These are phyloP conservation scores for Diaporthe ilicicola DNA, from an alignment of 2,329 filamentous ascomycete species.

Conservation along the genomic window DNA sequence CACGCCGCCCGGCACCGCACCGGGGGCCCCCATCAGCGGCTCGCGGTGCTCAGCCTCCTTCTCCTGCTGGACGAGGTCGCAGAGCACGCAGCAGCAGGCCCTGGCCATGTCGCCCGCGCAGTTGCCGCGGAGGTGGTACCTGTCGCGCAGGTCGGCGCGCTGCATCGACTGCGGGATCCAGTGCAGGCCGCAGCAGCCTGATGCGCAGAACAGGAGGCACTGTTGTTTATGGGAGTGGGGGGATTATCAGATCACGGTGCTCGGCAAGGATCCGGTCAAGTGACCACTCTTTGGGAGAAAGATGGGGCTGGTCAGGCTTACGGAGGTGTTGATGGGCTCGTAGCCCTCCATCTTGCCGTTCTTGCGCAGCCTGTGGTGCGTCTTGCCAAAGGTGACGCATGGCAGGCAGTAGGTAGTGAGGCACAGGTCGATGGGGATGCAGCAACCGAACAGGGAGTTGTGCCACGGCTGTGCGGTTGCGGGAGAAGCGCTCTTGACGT, in stretches of 20 bases:
- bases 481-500: conserved; percentile 51
- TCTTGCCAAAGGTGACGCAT: conserved; percentile 59
- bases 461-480: conserved; percentile 49
- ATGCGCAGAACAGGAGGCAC: conserved; percentile 55
- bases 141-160: conserved; percentile 53
- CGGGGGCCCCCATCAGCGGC: conserved; percentile 33
- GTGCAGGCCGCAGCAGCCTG: conserved; percentile 49
- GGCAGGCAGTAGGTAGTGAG: conserved; percentile 56
- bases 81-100: conserved; percentile 56
- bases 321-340: conserved; percentile 56
- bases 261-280: too few relatives aligned
- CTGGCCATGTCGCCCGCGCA: conserved; percentile 52
- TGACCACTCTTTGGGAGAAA: too few relatives aligned
- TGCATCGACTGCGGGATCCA: conserved; percentile 56
- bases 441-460: conserved; percentile 54
- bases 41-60: conserved; percentile 55
- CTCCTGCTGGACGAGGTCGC: conserved; percentile 55
- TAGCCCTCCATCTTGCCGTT: conserved; percentile 51
- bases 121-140: conserved; percentile 55
- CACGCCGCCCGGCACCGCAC: conserved; percentile 34
- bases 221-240: conserved; percentile 5
- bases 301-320: conserved; percentile 43
- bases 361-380: conserved; percentile 54
- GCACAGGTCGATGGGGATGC: conserved; percentile 53
- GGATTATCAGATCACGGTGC: neutral